Evolutionary conservation across 345 rosid species (phyloP).

Genomic region (Eucalyptus sp.): DNA sequence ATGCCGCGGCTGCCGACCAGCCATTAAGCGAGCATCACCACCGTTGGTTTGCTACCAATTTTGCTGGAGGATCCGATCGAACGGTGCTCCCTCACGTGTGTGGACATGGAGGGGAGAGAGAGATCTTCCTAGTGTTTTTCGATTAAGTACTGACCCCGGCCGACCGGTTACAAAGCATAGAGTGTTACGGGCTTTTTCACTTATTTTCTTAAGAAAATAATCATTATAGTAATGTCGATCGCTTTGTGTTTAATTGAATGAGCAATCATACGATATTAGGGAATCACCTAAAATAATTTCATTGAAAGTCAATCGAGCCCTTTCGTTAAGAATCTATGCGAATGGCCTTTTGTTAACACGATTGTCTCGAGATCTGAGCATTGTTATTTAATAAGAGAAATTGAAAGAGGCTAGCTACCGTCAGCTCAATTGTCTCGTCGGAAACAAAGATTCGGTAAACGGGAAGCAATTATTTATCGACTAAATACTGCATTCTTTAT

Average conservation of each 20-base stretch:
- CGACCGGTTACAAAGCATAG: not conserved
- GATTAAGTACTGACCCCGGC: not conserved
- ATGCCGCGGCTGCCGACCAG: not conserved
- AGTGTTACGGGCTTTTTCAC: not conserved
- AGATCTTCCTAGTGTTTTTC: not conserved
- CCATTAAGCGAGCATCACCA: not conserved
- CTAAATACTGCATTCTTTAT: not conserved
- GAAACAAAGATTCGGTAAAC: not conserved
- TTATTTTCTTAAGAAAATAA: not conserved
- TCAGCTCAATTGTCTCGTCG: not conserved
- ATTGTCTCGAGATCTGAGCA: not conserved
- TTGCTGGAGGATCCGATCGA: not conserved
- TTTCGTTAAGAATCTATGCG: not conserved
- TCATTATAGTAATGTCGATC: not conserved
- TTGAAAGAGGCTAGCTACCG: too few relatives aligned
- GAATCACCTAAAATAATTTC: not conserved
- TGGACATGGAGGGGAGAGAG: not conserved
- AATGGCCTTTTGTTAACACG: not conserved
- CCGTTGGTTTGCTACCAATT: not conserved
- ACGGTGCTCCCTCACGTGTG: not conserved
- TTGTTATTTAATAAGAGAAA: too few relatives aligned
- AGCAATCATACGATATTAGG: not conserved
- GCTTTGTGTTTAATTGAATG: not conserved
- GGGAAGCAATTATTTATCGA: not conserved
- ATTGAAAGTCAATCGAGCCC: rapidly evolving